Evolutionary conservation across 116 monocot species (phyloP), one percentile per base, ranked within the genome.

Genomic region (Papilionanthe hybrid): DNA sequence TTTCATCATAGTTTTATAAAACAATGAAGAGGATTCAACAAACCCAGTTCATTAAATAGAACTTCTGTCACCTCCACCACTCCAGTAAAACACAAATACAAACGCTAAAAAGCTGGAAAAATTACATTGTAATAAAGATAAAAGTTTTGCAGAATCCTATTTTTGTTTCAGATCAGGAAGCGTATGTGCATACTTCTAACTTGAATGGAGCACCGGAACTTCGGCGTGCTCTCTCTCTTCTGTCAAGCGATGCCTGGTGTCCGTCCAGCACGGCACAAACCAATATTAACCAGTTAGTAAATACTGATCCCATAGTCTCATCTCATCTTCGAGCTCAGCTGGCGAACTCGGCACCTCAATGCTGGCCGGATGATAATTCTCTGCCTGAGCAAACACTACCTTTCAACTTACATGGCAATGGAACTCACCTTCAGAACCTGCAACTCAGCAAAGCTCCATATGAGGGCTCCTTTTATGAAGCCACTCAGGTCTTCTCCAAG

Each of bases 221-320:
- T 87, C 86, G 78, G 72, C 86, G 92, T 94, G 94, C 94, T 92
- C 94, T 92, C 94, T 94, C 94, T 94, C 94, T 92, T 92, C 94
- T 94, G 94, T 94, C 94, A 94, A 83, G 47, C 72, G 72, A 87
- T 58, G 78, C 87, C 43, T 83, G 79, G 79, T 77, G 80, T 81
- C 79, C 87, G 44, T 27, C 69, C 7, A 79, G 78, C 42, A 48
- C 86, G n/a, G 75, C 43, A 4, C 29, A 82, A 50, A 55, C 43
- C 81, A 32, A 71, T 44, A 78, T 84, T 42, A 41, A 80, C 74
- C 86, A 84, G 0, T 75, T 80, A 42, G 68, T 17, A 0, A 18
- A 4, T 17, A 1, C 53, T 17, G 18, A 53, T 53, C 53, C 17
- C 15, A 53, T 53, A 13, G 17, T 17, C 53, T 0, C 53, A 15